Evolutionary conservation across 2,329 filamentous ascomycete species (phyloP), one percentile per base, ranked within the genome.

Genomic region (Dryadomyces quercus-mongolicae): DNA sequence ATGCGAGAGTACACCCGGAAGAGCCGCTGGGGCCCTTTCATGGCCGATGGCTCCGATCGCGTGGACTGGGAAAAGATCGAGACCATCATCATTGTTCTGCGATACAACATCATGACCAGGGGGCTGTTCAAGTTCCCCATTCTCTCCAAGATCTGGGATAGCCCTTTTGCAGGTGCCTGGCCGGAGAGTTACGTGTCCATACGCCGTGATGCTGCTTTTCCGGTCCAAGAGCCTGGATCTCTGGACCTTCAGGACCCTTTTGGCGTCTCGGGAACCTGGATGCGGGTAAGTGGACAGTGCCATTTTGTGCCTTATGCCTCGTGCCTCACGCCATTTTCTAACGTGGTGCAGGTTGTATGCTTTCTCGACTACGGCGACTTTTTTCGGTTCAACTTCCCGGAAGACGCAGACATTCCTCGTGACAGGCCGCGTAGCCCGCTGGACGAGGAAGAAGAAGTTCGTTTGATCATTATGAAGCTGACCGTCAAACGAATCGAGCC

Each of bases 41-140:
- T 76, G 62, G 70, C 78, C 51, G 85, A 90, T 62, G 79, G 76
- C 1, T 75, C 72, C 2, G 74, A 74, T 52, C 66, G 68, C 5
- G 82, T 88, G 0, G 86, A 92, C 66, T 92, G 87, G 87, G 85
- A 91, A 66, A 88, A 86, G 69, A 69, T 90, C 12, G 86, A 91
- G 66, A 82, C 84, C 9, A 78, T 60, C 53, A 79, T 89, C 73
- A 71, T 90, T 3, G 80, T 85, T 2, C 66, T 91, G 3, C 77
- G 77, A 3, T 74, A 77, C 62, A 89, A 88, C 63, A 72, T 86
- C 52, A 66, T 70, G 43, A 63, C 67, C 10, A 76, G 78, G 59
- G 68, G 71, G 13, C 64, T 74, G 10, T 66, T 71, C 40, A 62
- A 62, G 8, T 70, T 71, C 18, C 69, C 70, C 2, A 67, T 77